These are phyloP conservation scores for Groenewaldozyma auringiensis DNA, from an alignment of 1,139 yeast species.

Conservation along the genomic window DNA sequence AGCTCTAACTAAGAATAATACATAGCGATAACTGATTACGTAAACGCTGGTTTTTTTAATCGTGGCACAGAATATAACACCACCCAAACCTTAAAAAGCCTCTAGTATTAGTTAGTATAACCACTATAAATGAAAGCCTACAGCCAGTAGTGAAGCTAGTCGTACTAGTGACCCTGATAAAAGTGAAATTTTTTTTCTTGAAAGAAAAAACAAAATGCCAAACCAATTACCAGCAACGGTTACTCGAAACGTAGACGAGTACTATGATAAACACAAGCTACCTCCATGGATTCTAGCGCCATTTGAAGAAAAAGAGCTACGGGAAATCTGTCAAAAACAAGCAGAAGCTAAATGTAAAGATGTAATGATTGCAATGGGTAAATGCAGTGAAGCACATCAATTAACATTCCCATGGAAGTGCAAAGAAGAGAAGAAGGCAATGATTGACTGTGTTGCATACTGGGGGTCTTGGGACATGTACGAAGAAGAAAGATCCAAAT, in stretches of 20 bases:
- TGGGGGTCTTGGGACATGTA: conserved; percentile 54
- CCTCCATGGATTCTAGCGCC: conserved; percentile 87
- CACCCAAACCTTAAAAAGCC: no score
- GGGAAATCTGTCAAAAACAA: conserved; percentile 67
- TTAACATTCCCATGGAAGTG: conserved; percentile 52
- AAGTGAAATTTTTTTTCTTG: no score
- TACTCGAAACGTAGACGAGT: conserved; percentile 3
- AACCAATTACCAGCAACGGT: neutral
- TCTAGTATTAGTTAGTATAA: no score
- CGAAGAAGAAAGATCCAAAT: conserved; percentile 59
- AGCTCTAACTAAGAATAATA: no score
- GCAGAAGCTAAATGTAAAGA: conserved; percentile 69
- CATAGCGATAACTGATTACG: no score
- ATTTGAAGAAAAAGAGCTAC: conserved; percentile 72
- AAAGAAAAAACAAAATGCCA: neutral
- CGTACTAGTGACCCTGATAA: no score
- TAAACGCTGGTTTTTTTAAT: no score
- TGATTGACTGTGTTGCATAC: conserved; percentile 63
- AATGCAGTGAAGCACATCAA: conserved; percentile 49
- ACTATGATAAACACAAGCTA: conserved; percentile 6
- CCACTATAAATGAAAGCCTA: no score
- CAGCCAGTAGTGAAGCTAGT: no score
- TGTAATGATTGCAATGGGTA: conserved; percentile 38
- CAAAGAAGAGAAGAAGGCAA: conserved; percentile 48
- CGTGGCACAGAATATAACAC: no score